Evolutionary conservation across 1,139 yeast genomes (phyloP).

Genomic region (Saccharomyces hybrid): DNA sequence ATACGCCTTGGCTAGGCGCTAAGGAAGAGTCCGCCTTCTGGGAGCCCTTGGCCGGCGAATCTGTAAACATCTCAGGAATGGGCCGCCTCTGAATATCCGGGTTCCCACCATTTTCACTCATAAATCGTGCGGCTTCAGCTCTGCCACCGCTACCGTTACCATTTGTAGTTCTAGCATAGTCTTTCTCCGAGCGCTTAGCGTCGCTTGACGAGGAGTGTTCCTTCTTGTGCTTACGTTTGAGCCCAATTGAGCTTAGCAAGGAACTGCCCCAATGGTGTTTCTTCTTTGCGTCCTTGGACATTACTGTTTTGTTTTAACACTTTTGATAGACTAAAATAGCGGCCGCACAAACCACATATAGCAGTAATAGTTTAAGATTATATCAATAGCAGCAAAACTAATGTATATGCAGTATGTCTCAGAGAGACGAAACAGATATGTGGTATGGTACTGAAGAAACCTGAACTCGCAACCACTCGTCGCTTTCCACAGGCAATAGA

Average conservation of each 20-base stretch:
- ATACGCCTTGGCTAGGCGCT: not conserved
- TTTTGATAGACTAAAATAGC: not conserved
- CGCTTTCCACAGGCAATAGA: not conserved
- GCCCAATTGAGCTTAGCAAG: not conserved
- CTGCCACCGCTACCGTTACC: not conserved
- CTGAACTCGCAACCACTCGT: not conserved
- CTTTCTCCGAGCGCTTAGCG: not conserved
- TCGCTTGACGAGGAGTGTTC: not conserved
- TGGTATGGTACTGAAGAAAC: not conserved
- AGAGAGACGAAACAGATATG: not conserved
- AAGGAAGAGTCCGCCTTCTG: not conserved
- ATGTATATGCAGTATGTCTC: not conserved
- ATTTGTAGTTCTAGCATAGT: not conserved
- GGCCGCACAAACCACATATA: not conserved
- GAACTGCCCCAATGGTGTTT: not conserved
- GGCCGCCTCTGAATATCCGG: not conserved
- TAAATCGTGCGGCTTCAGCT: not conserved
- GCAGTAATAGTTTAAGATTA: not conserved
- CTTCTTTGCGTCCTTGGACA: not conserved
- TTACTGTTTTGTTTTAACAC: not conserved
- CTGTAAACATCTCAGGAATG: not conserved
- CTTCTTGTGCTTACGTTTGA: not conserved
- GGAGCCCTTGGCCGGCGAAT: not conserved
- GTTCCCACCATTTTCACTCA: too few species aligned
- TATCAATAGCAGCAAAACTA: not conserved